Conservation (phyloP, 2,329 filamentous ascomycete species). For the Trichoderma citrinoviride region DNA sequence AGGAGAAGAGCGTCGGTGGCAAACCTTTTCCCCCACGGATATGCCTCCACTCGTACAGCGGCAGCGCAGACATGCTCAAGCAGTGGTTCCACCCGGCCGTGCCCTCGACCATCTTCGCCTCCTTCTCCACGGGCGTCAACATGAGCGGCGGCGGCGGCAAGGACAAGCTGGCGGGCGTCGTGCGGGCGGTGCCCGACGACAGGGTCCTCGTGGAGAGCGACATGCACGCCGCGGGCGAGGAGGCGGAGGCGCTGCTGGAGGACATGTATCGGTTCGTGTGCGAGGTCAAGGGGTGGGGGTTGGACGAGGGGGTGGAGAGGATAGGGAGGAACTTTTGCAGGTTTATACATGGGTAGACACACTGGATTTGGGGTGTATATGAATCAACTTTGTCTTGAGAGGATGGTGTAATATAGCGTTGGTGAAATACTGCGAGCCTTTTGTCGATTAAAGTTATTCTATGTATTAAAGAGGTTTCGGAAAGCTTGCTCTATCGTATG, state of each 20-base stretch:
- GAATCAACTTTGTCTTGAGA: neutral
- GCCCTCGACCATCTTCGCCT: constrained; percentile 79
- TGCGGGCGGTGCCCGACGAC: constrained; percentile 72
- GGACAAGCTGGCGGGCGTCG: constrained; percentile 58
- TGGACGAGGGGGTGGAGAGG: constrained; percentile 66
- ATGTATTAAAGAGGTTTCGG: neutral
- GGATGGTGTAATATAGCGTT: rapidly evolving
- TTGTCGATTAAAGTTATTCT: neutral
- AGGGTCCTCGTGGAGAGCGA: constrained; percentile 87
- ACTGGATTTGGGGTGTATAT: too few relatives aligned
- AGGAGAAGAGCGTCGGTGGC: constrained; percentile 16
- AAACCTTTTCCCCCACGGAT: constrained; percentile 80
- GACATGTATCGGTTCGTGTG: constrained; percentile 76
- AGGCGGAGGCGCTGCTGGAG: constrained; percentile 77
- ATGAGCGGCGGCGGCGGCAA: constrained; percentile 52
- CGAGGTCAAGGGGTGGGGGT: constrained; percentile 69
- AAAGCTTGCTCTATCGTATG: neutral
- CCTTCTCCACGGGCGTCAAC: constrained; percentile 84
- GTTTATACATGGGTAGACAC: constrained; percentile 68
- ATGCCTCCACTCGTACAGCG: constrained; percentile 92
- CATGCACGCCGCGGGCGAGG: constrained; percentile 73
- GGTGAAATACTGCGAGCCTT: too few relatives aligned
- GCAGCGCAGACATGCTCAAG: constrained; percentile 67
- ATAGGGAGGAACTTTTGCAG: constrained; percentile 73
- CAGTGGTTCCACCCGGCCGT: constrained; percentile 74